Evolutionary conservation across 108 stramenopile species (phyloP), one percentile per base, ranked within the genome.

Genomic region (Stephanodiscus triporus): DNA sequence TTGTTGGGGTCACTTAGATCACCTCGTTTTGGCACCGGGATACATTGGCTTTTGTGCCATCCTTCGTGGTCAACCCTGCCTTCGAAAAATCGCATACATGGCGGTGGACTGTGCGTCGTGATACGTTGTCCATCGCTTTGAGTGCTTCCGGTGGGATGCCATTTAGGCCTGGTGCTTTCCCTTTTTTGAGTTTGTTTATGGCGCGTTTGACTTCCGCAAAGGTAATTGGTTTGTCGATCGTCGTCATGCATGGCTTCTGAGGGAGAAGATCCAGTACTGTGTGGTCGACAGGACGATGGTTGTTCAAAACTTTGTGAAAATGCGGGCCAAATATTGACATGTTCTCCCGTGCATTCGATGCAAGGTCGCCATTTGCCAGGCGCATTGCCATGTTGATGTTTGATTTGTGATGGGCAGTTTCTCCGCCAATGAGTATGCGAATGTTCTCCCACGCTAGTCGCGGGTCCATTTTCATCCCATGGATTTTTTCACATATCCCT

Each of bases 111-210:
- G 6, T 6, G 16, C 6, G 2, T 9, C 14, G 34, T n/a, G 29
- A 60, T 6, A 1, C 7, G 38, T 59, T 49, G 10, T 71, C 42
- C 4, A 71, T 29, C 17, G 56, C 37, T 58, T 71, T 71, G 37
- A 71, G 32, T 30, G 70, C 42, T 23, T 71, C 45, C n/a, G 70
- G 32, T 16, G 58, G 58, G 38, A 71, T 40, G 32, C 58, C 70
- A 58, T 71, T 71, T 3, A 13, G 16, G 0, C 70, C 58, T 9
- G 59, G 45, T 30, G 58, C 14, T 59, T 71, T 60, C 45, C 30
- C 56, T 20, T 71, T 71, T 29, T 59, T 42, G 0, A 71, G 17
- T 30, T 43, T 26, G 20, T 16, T 32, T 9, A 60, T 38, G 13
- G 70, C 70, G 6, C 13, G 6, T 6, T 43, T 23, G 40, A 71